These are phyloP conservation scores for Fraxinus dipetala DNA, from an alignment of 305 asterid genomes.

Conservation along the genomic window DNA sequence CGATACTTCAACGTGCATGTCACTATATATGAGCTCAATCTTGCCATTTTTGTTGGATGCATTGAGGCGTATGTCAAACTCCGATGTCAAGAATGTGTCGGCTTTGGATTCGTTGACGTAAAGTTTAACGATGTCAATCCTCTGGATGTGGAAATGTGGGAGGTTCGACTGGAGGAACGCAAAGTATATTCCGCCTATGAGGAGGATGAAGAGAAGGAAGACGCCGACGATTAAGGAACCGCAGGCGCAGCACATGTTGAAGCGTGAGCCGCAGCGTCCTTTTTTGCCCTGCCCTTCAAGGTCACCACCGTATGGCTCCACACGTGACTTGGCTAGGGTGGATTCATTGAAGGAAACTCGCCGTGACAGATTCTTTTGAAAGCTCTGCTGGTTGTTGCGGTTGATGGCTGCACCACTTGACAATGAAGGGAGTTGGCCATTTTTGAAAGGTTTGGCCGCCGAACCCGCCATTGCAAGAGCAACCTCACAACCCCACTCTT, in stretches of 20 bases:
- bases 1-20: conserved; percentile 26
- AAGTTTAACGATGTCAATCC: conserved; percentile 24
- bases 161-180: conserved; percentile 42
- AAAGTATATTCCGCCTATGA: conserved; percentile 29
- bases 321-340: conserved; percentile 9
- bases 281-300: conserved; percentile 9
- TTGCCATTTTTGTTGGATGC: conserved; percentile 28
- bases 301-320: conserved; percentile 16
- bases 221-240: conserved; percentile 19
- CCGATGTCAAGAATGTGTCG: conserved; percentile 22
- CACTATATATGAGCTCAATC: conserved; percentile 28
- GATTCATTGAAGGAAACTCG: conserved; percentile 50
- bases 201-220: conserved; percentile 29
- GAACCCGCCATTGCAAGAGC: not conserved
- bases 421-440: not conserved
- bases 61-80: conserved; percentile 32
- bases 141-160: conserved; percentile 36
- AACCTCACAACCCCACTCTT: not conserved
- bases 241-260: conserved; percentile 38
- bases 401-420: not conserved
- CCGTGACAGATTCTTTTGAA: conserved; percentile 36
- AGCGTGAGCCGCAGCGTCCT: conserved; percentile 7
- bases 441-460: not conserved
- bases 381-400: conserved; percentile 28
- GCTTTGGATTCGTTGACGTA: not conserved